Base-by-base conservation (phyloP, 768 basidiomycete species). In the Suillus placidus region DNA sequence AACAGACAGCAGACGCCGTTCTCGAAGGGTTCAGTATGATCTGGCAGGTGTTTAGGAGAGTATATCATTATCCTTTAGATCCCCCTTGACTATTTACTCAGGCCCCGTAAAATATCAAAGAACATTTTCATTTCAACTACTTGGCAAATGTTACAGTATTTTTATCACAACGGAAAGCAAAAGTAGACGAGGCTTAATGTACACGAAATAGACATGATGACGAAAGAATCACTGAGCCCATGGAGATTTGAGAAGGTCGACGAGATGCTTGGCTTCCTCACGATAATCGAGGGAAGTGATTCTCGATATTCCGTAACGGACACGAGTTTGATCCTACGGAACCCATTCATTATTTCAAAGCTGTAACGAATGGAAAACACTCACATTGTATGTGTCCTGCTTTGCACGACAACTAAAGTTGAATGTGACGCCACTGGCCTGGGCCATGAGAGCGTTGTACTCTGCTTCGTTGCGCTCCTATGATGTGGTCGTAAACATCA, bases 341-440 rank as follows among this genome's bases (percentile, higher is more conserved):
- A 58, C 47, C 60, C 67, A 34, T 64, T 26, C 32, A 13, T 13
- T 42, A 34, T 34, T 38, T 23, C 34, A 13, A 12, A 63, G 26
- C n/a, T 38, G 54, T 6, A n/a, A 20, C 47, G 47, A 23, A 60
- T 14, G 16, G 6, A 34, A 49, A 63, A 13, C 4, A 77, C 90
- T 73, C 73, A 94, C 94, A 69, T 93, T 91, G 72, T 84, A 99
- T 0, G 87, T 88, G 68, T 98, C 95, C 71, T 90, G 88, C 77
- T 91, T 93, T 4, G 95, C 97, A 51, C 90, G 87, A 74, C 94
- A 93, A 47, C 85, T 83, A 77, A 99, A 93, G 71, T 93, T 94
- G 79, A 83, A 97, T 0, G 85, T 84, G 69, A 84, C 84, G 66
- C 91, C 92, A 13, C 83, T 83, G 2, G 92, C 88, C 63, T 83